A percentile compares a stretch with the other conserved stretches of the same genome.
These are phyloP conservation scores for Lasiosphaeria hispida DNA, from an alignment of 495 filamentous ascomycete genomes.

Conservation along the genomic window DNA sequence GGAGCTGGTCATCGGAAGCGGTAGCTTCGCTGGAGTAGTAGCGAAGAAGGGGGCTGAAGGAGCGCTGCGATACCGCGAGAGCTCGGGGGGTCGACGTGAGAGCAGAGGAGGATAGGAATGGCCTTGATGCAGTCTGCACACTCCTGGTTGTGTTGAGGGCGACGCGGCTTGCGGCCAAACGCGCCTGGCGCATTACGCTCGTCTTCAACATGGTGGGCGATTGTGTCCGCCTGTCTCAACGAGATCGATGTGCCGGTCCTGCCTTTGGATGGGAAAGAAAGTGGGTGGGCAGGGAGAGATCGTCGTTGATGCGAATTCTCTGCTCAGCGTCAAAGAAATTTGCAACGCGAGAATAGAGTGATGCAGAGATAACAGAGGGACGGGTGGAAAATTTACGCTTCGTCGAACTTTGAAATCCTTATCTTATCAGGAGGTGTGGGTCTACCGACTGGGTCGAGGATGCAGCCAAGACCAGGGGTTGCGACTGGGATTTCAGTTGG, in stretches of 20 bases:
- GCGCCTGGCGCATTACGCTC: conserved; percentile 30
- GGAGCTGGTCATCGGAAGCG: conserved; percentile 4
- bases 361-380: neutral
- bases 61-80: conserved; percentile 15
- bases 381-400: conserved; percentile 15
- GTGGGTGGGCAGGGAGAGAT: conserved; percentile 4
- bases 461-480: neutral
- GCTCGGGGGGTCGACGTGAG: conserved; percentile 15
- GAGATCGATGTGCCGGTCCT: conserved; percentile 10
- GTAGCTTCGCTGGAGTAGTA: conserved; percentile 41
- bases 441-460: neutral
- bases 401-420: neutral
- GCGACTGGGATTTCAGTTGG: neutral
- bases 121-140: conserved; percentile 26
- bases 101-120: conserved; percentile 17
- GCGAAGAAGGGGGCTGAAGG: conserved; percentile 26
- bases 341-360: neutral
- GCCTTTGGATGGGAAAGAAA: conserved; percentile 7
- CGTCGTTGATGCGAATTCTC: conserved; percentile 13
- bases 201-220: conserved; percentile 29
- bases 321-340: neutral
- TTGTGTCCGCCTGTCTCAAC: conserved; percentile 5
- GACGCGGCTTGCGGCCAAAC: conserved; percentile 22
- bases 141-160: conserved; percentile 22
- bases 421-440: conserved; percentile 16